Conservation (phyloP, 768 basidiomycete species). For the Xerocomellus intermedius region DNA sequence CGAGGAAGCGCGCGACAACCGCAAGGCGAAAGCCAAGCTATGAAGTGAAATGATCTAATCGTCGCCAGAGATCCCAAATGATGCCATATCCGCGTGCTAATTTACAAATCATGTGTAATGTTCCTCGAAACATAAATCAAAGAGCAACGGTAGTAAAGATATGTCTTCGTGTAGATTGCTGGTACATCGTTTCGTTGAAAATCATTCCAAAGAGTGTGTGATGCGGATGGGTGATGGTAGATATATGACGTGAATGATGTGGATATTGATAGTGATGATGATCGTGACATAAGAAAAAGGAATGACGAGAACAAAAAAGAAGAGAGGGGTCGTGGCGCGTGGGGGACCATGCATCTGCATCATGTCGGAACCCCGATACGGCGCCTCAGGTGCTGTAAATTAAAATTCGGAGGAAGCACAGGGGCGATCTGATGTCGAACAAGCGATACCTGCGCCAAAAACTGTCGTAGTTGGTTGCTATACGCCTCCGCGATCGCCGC, state of each 20-base stretch:
- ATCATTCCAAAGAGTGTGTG: neutral
- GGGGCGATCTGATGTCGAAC: slow-evolving; percentile 32
- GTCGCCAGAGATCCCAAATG: neutral
- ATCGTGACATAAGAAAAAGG: neutral
- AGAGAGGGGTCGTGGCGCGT: neutral
- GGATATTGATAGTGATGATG: neutral
- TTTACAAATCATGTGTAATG: slow-evolving; percentile 4
- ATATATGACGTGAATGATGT: neutral
- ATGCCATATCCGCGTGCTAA: slow-evolving; percentile 6
- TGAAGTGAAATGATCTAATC: slow-evolving; percentile 2
- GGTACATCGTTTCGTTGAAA: slow-evolving; percentile 3
- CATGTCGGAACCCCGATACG: slow-evolving; percentile 24
- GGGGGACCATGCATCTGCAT: neutral
- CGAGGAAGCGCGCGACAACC: slow-evolving; percentile 24
- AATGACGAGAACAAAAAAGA: neutral
- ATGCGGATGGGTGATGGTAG: neutral
- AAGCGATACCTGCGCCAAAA: slow-evolving; percentile 30
- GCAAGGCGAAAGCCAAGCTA: slow-evolving; percentile 24
- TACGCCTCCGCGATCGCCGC: slow-evolving; percentile 31
- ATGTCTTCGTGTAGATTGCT: slow-evolving; percentile 13
- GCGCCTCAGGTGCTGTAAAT: slow-evolving; percentile 32
- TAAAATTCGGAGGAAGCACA: slow-evolving; percentile 33
- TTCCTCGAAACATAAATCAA: neutral
- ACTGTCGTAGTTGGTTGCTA: slow-evolving; percentile 30
- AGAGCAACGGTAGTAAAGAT: neutral